Base-by-base conservation (phyloP, 2,329 filamentous ascomycete genomes). In the Rachicladosporium sp. region DNA sequence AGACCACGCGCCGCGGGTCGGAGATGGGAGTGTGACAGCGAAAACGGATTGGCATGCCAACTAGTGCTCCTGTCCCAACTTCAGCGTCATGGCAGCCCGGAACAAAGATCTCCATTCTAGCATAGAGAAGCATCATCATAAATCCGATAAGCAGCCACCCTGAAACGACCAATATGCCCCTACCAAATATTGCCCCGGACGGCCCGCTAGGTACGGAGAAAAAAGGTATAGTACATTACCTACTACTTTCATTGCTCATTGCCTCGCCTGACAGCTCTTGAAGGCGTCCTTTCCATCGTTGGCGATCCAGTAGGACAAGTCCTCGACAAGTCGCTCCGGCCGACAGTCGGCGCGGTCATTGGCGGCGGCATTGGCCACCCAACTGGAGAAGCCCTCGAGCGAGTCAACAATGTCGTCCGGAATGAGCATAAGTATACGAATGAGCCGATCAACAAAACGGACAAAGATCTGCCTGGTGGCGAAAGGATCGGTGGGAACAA, bases 281-380 rank as follows among this genome's bases (percentile, higher is more conserved):
- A 32, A 53, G 55, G 54, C 30, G 53, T 54, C 33, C 52, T 61
- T 31, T 50, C 52, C 27, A 37, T 46, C 33, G 33, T 60, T 32
- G 56, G 53, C 39, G 57, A 61, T 43, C 53, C 55, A 2, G 31
- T 61, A 10, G 58, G 58, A 29, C 51, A 57, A 43, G 50, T 50
- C 29, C 54, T 61, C 10, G 43, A 52, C 41, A 55, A 50, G 44
- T 49, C 43, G 2, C 50, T 59, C 23, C 50, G 35, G 6, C 51
- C 51, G 10, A 48, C 50, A 10, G 33, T 60, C 13, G 58, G 58
- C 40, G 46, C 48, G 21, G 45, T 57, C 10, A 49, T 51, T 2
- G 51, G 54, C 23, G 46, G 44, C 8, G 23, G 23, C 23, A 49
- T 57, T 35, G 55, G 54, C 9, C 43, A 46, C 11, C 54, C 56